phyloP scores from a whole-genome alignment of 352 stramenopile species.

The Poterioochromonas sp. region DNA sequence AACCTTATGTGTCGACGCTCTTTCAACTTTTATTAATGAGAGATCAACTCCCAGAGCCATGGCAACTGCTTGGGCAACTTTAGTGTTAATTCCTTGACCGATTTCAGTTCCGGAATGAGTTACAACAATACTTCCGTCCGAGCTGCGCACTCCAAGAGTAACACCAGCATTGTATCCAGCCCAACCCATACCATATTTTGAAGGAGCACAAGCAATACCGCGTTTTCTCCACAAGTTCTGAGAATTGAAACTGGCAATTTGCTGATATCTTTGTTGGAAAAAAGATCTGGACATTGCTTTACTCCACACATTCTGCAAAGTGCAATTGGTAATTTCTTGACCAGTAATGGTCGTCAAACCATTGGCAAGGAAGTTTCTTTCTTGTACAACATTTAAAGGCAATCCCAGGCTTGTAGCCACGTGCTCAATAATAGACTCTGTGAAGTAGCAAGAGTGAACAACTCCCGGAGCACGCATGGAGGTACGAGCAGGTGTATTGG shows the following conservation, averaged over 20 bases:
- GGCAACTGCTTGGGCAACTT: conserved; percentile 54
- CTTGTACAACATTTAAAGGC: conserved; percentile 47
- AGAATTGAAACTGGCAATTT: conserved; percentile 47
- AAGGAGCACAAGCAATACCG: conserved; percentile 57
- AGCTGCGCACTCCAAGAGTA: conserved; percentile 49
- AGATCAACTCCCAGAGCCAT: conserved; percentile 50
- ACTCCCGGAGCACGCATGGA: conserved; percentile 50
- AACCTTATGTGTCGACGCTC: conserved; percentile 52
- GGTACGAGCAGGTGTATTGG: conserved; percentile 52
- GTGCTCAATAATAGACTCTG: conserved; percentile 49
- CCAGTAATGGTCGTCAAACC: conserved; percentile 38
- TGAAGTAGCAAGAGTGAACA: conserved; percentile 46
- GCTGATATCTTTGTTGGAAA: conserved; percentile 43
- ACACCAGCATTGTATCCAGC: conserved; percentile 45
- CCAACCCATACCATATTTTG: conserved; percentile 53
- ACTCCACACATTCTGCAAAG: conserved; percentile 48
- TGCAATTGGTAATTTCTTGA: conserved; percentile 46
- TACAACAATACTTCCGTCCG: conserved; percentile 50
- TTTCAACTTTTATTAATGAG: conserved; percentile 46
- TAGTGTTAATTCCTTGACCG: conserved; percentile 60
- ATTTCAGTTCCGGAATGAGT: conserved; percentile 52
- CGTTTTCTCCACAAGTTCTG: conserved; percentile 53
- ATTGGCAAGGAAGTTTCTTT: conserved; percentile 48
- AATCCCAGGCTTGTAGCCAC: conserved; percentile 44
- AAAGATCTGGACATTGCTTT: conserved; percentile 41